Conservation (phyloP, 1,139 yeast genomes). For the Nematodospora anomalae region DNA sequence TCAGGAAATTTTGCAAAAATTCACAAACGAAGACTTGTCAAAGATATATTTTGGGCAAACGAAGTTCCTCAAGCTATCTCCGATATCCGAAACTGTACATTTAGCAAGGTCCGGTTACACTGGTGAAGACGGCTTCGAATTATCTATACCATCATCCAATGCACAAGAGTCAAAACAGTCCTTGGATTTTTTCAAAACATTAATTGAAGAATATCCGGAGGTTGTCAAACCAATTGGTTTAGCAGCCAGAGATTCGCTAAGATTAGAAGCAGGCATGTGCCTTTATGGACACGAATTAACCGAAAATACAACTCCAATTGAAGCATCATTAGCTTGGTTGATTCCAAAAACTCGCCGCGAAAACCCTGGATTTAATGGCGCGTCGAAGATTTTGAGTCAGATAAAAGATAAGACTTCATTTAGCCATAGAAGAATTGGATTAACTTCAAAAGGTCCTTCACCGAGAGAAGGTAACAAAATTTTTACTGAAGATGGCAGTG, state of each 20-base stretch:
- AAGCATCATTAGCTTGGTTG: constrained; percentile 87
- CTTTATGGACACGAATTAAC: constrained; percentile 89
- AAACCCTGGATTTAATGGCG: constrained; percentile 64
- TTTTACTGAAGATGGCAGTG: constrained; percentile 48
- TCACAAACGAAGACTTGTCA: constrained; percentile 58
- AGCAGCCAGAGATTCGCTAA: constrained; percentile 93
- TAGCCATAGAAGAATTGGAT: constrained; percentile 71
- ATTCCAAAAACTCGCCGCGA: constrained; percentile 78
- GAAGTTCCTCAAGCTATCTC: constrained; percentile 51
- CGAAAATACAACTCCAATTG: constrained; percentile 82
- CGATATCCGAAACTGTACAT: constrained; percentile 51
- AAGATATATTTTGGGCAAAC: constrained; percentile 76
- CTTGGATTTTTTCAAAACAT: constrained; percentile 57
- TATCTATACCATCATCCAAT: constrained; percentile 66
- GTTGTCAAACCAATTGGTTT: constrained; percentile 85
- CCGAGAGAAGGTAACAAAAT: constrained; percentile 84
- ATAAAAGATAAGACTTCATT: constrained; percentile 61
- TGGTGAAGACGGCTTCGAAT: constrained; percentile 97
- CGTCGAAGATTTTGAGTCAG: constrained; percentile 66
- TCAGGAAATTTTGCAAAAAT: constrained; percentile 59
- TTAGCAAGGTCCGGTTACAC: constrained; percentile 95
- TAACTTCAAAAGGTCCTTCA: constrained; percentile 78
- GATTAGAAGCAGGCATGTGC: constrained; percentile 98
- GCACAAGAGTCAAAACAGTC: constrained; percentile 46
- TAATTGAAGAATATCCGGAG: constrained; percentile 56